Conservation (phyloP, 805 yeast species). For the Sporopachydermia lactativora region DNA sequence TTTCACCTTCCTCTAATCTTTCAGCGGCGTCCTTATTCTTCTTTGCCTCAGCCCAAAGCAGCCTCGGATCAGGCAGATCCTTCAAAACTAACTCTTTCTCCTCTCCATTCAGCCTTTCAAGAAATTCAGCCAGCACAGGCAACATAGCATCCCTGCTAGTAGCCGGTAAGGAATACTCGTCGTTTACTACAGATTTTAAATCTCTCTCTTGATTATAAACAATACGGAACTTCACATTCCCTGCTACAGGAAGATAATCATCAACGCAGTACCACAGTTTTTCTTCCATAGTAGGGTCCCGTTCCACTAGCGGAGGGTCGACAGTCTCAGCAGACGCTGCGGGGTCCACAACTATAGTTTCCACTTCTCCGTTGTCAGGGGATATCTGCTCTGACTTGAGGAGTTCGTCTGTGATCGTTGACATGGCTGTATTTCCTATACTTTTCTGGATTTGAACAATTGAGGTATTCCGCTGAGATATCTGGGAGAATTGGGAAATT, state of each 20-base stretch:
- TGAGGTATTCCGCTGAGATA: too few relatives aligned
- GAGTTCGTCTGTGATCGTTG: not conserved
- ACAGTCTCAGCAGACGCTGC: not conserved
- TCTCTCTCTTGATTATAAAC: not conserved
- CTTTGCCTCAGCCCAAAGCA: too few relatives aligned
- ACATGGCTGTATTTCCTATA: too few relatives aligned
- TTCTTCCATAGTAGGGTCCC: not conserved
- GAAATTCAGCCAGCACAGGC: not conserved
- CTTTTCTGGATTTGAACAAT: too few relatives aligned
- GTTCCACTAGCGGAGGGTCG: not conserved
- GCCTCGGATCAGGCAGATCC: not conserved
- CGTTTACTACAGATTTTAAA: not conserved
- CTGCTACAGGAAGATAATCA: not conserved
- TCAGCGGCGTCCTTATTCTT: too few relatives aligned
- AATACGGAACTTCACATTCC: slow-evolving; percentile 1
- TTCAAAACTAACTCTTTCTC: not conserved
- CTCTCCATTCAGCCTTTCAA: not conserved
- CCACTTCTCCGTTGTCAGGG: not conserved
- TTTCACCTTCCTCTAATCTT: not conserved
- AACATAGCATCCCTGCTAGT: not conserved
- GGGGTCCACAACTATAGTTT: not conserved
- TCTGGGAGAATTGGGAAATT: too few relatives aligned
- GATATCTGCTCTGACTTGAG: not conserved
- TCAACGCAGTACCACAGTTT: not conserved
- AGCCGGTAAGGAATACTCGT: not conserved